These are phyloP conservation scores for Piromyces finnis DNA, from an alignment of 192 early-diverging fungal genomes.

Conservation along the genomic window DNA sequence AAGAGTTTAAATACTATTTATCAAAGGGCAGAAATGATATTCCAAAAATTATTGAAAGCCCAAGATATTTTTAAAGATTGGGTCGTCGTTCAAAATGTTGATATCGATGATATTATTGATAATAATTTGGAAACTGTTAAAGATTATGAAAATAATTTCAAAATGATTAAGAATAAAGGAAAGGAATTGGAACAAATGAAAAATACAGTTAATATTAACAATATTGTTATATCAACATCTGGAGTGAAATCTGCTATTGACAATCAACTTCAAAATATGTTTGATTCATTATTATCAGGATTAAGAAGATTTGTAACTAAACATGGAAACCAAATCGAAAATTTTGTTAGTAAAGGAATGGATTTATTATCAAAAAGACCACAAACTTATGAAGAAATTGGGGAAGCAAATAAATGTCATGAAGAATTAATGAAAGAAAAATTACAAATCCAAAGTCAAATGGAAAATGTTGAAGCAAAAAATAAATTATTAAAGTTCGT, in stretches of 20 bases:
- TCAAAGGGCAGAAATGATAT: constrained; percentile 23
- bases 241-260: constrained; percentile 38
- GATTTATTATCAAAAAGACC: constrained; percentile 22
- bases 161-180: constrained; percentile 29
- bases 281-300: constrained; percentile 21
- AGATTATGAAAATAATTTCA: constrained; percentile 33
- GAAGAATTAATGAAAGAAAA: constrained; percentile 19
- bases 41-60: constrained; percentile 20
- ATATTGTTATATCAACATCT: constrained; percentile 25
- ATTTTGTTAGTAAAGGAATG: constrained; percentile 23
- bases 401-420: constrained; percentile 25
- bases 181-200: constrained; percentile 37
- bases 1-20: constrained; percentile 22
- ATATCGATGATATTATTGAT: constrained; percentile 25
- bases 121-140: constrained; percentile 14
- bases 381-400: constrained; percentile 28
- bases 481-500: constrained; percentile 34
- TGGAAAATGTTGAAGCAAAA: constrained; percentile 26
- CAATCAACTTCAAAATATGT: constrained; percentile 33
- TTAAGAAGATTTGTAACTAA: constrained; percentile 12
- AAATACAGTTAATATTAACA: constrained; percentile 21
- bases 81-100: constrained; percentile 27
- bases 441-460: constrained; percentile 14
- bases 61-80: constrained; percentile 35
- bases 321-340: constrained; percentile 19